These are phyloP conservation scores for Trypanosoma vivax DNA, from an alignment of 208 protist species.

Conservation along the genomic window DNA sequence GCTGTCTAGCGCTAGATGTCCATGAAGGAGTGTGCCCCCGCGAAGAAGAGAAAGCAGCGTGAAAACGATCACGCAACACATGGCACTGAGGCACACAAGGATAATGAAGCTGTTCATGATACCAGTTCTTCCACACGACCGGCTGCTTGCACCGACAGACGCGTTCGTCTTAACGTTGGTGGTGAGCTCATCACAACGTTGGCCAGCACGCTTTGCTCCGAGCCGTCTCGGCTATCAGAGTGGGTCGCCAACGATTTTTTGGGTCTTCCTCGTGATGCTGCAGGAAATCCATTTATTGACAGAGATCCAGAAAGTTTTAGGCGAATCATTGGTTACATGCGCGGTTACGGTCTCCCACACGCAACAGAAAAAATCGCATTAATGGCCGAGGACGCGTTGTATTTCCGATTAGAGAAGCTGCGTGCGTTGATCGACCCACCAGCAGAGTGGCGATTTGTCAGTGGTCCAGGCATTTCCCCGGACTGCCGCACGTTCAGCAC, in stretches of 20 bases:
- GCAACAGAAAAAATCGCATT: constrained; percentile 57
- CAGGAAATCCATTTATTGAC: constrained; percentile 79
- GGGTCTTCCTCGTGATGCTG: constrained; percentile 58
- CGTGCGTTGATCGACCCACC: constrained; percentile 46
- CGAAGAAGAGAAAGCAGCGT: no score
- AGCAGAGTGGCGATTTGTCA: constrained; percentile 57
- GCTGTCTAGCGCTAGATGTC: no score
- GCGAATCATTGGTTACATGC: constrained; percentile 78
- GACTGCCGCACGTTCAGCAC: constrained; percentile 63
- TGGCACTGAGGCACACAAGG: constrained; percentile 8
- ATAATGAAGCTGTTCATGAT: neutral
- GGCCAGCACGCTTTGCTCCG: constrained; percentile 53
- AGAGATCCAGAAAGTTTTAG: constrained; percentile 70
- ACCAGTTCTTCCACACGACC: neutral
- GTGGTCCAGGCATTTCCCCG: constrained; percentile 58
- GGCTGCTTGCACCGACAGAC: constrained; percentile 7
- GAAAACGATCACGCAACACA: no score
- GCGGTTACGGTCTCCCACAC: constrained; percentile 70
- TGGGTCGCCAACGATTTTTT: constrained; percentile 59
- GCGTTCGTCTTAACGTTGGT: constrained; percentile 68
- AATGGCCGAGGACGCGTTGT: constrained; percentile 71
- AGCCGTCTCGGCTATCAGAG: constrained; percentile 52
- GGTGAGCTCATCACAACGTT: constrained; percentile 64
- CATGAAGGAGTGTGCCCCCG: no score
- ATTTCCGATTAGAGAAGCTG: constrained; percentile 47